phyloP scores from a whole-genome alignment of 2,329 filamentous ascomycete genomes.

The Emergomyces africanus region DNA sequence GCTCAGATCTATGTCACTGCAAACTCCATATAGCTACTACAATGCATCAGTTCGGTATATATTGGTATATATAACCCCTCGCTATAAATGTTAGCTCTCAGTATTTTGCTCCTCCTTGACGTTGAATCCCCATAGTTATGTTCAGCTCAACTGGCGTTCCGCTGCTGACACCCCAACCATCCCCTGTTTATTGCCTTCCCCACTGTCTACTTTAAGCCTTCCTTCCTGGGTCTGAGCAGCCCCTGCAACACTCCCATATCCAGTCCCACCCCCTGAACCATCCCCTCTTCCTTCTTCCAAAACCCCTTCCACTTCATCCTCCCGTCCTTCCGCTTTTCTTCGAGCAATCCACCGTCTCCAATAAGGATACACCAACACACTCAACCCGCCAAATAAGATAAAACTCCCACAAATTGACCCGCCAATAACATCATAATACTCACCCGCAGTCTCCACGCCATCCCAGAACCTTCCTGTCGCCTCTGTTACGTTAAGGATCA shows the following conservation, averaged over 20 bases:
- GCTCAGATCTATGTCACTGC: too few species aligned
- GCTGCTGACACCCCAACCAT: background rate
- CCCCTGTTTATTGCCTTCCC: background rate
- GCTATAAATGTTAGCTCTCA: background rate
- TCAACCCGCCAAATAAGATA: constrained; percentile 59
- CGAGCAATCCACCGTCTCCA: constrained; percentile 55
- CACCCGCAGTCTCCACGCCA: constrained; percentile 60
- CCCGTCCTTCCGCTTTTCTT: background rate
- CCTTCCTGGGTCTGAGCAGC: background rate
- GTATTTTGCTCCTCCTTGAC: background rate
- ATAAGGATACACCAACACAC: constrained; percentile 62
- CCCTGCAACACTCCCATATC: background rate
- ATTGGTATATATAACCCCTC: background rate
- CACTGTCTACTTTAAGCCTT: background rate
- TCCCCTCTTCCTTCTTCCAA: constrained; percentile 10
- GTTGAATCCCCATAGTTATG: background rate
- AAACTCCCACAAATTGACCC: constrained; percentile 80
- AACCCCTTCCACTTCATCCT: background rate
- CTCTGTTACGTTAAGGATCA: constrained; percentile 63
- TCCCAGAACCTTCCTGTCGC: constrained; percentile 79
- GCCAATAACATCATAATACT: constrained; percentile 76
- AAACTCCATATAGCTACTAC: too few species aligned
- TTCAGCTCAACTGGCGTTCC: background rate
- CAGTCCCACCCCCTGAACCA: background rate
- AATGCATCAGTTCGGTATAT: too few species aligned